Evolutionary conservation across 1,284 basidiomycete species (phyloP).

Genomic region (Pyrrhoderma lamaoense): DNA sequence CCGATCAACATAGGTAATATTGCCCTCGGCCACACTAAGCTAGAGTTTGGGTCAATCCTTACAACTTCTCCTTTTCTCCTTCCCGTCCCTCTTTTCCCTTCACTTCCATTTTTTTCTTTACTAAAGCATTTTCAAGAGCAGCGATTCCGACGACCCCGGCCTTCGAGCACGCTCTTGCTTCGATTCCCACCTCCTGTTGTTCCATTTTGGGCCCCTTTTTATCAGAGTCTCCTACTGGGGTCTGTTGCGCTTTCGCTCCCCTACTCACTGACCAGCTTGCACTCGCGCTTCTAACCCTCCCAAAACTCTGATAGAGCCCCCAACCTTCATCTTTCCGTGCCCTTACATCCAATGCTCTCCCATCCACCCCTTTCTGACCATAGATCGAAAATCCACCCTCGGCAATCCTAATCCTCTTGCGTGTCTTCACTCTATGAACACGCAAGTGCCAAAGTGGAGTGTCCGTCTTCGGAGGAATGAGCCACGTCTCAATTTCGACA

Average conservation of each 20-base stretch:
- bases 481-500: constrained; percentile 69
- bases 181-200: constrained; percentile 24
- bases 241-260: neutral
- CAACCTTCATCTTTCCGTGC: constrained; percentile 33
- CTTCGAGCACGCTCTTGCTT: constrained; percentile 47
- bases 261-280: neutral
- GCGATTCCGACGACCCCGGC: constrained; percentile 60
- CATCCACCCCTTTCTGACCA: constrained; percentile 52
- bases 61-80: constrained; percentile 40
- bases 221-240: no score
- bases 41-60: constrained; percentile 67
- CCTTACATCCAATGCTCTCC: constrained; percentile 47
- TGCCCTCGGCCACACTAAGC: constrained; percentile 61
- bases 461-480: constrained; percentile 59
- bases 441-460: constrained; percentile 64
- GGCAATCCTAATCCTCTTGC: constrained; percentile 44
- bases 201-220: no score
- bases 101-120: constrained; percentile 25
- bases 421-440: constrained; percentile 54
- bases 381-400: constrained; percentile 71
- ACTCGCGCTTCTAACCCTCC: neutral
- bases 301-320: constrained; percentile 35
- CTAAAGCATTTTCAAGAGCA: constrained; percentile 33
- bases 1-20: constrained; percentile 59
- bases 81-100: no score